A percentile compares a stretch with the other conserved stretches of the same genome.
phyloP scores from a whole-genome alignment of 768 basidiomycete genomes.

The Xerocomellus chrysenteron region DNA sequence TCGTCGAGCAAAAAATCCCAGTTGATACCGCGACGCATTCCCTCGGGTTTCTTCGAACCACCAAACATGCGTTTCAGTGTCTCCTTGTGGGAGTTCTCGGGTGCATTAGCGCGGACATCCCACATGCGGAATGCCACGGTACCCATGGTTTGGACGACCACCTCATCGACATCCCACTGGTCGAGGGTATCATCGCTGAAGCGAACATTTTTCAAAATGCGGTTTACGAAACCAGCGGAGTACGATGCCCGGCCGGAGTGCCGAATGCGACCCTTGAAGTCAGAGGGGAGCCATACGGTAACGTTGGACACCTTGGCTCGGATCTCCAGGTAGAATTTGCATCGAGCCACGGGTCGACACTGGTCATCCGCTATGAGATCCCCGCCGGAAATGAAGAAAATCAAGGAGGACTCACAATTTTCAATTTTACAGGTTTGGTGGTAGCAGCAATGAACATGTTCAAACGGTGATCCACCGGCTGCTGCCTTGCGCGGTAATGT shows the following conservation, averaged over 20 bases:
- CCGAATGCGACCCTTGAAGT: constrained; percentile 70
- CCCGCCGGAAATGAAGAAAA: background rate
- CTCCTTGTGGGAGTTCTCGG: constrained; percentile 64
- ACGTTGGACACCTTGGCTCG: constrained; percentile 65
- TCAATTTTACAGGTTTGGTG: constrained; percentile 58
- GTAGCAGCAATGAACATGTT: constrained; percentile 62
- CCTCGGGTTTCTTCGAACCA: constrained; percentile 52
- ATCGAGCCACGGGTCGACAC: constrained; percentile 57
- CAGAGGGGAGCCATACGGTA: constrained; percentile 76
- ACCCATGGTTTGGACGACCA: constrained; percentile 61
- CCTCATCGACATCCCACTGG: constrained; percentile 52
- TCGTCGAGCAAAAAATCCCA: constrained; percentile 83
- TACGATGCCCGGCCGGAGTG: constrained; percentile 51
- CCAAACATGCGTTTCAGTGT: constrained; percentile 62
- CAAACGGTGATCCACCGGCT: constrained; percentile 71
- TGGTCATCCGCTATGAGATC: constrained; percentile 24
- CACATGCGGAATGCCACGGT: constrained; percentile 73
- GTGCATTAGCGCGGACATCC: constrained; percentile 65
- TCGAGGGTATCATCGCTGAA: constrained; percentile 43
- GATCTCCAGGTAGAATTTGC: constrained; percentile 63
- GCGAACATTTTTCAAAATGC: constrained; percentile 54
- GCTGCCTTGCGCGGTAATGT: constrained; percentile 73
- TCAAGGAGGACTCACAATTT: constrained; percentile 56
- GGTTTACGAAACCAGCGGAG: constrained; percentile 74
- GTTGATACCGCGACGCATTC: constrained; percentile 47